phyloP scores from a whole-genome alignment of 1,139 yeast species.

The Pichia cactophila region DNA sequence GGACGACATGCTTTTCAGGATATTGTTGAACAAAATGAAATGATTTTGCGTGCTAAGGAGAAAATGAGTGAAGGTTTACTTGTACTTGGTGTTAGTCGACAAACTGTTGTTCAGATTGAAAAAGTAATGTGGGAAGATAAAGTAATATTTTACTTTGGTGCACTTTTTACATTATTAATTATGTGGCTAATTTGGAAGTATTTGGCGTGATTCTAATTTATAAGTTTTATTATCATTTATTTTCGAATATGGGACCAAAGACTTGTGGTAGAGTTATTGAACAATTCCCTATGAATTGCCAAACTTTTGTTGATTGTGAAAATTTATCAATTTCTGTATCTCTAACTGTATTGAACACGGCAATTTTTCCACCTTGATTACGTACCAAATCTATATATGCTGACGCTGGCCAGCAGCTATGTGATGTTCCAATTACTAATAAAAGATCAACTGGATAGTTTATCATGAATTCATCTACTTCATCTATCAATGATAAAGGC shows the following conservation, averaged over 20 bases:
- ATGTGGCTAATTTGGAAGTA: slow-evolving; percentile 66
- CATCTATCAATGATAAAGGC: slow-evolving; percentile 53
- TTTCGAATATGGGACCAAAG: slow-evolving; percentile 40
- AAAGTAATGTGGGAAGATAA: slow-evolving; percentile 85
- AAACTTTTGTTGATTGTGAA: slow-evolving; percentile 30
- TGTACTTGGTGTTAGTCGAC: slow-evolving; percentile 81
- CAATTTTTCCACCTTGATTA: slow-evolving; percentile 71
- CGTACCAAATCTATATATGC: slow-evolving; percentile 76
- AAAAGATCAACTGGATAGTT: slow-evolving; percentile 56
- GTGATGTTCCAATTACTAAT: slow-evolving; percentile 78
- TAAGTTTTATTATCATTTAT: background rate
- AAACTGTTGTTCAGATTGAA: slow-evolving; percentile 76
- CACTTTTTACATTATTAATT: slow-evolving; percentile 50
- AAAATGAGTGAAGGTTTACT: slow-evolving; percentile 62
- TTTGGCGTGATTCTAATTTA: slow-evolving; percentile 37
- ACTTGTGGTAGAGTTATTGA: slow-evolving; percentile 63
- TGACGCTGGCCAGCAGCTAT: slow-evolving; percentile 85
- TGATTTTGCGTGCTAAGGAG: slow-evolving; percentile 55
- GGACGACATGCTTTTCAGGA: slow-evolving; percentile 84
- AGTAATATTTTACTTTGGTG: slow-evolving; percentile 77
- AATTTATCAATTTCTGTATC: slow-evolving; percentile 34
- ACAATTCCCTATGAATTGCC: slow-evolving; percentile 83
- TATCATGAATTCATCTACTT: slow-evolving; percentile 67
- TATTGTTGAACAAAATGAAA: slow-evolving; percentile 75
- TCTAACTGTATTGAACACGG: slow-evolving; percentile 69